Percentiles rank a stretch among this genome's conserved stretches.
These are phyloP conservation scores for Lagenidium giganteum DNA, from an alignment of 352 stramenopile species.

Conservation along the genomic window DNA sequence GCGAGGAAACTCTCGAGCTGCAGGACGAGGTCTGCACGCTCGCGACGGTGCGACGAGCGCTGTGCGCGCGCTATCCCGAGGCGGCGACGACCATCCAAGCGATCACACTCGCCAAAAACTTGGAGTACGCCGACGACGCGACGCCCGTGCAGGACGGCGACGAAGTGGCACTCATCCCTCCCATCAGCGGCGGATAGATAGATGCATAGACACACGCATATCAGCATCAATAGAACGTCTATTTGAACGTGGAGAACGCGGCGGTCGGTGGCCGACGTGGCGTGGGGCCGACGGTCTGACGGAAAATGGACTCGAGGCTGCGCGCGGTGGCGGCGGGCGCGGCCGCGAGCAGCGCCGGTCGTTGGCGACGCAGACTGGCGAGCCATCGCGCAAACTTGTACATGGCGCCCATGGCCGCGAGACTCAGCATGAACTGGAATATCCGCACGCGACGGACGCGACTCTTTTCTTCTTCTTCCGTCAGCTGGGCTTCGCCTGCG, in stretches of 20 bases:
- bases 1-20: conserved; percentile 55
- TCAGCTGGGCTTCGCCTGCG: conserved; percentile 40
- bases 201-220: not conserved
- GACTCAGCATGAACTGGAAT: conserved; percentile 74
- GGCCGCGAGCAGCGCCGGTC: conserved; percentile 26
- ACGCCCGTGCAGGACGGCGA: conserved; percentile 43
- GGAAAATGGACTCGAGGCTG: conserved; percentile 68
- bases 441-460: conserved; percentile 65
- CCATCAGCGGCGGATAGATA: conserved; percentile 61
- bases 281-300: conserved; percentile 34
- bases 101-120: conserved; percentile 70
- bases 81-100: conserved; percentile 31
- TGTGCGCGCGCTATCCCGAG: conserved; percentile 48
- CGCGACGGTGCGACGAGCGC: conserved; percentile 26
- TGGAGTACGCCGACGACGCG: conserved; percentile 62
- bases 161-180: conserved; percentile 78
- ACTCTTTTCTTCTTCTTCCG: conserved; percentile 72
- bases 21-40: conserved; percentile 21
- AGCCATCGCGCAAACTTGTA: conserved; percentile 66
- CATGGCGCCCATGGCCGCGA: conserved; percentile 38
- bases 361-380: conserved; percentile 30
- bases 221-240: not conserved
- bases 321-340: conserved; percentile 15
- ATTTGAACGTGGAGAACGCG: conserved; percentile 12
- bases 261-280: not conserved